Conservation (phyloP, 1,284 basidiomycete genomes). For the Microbotryomycetes sp. region DNA sequence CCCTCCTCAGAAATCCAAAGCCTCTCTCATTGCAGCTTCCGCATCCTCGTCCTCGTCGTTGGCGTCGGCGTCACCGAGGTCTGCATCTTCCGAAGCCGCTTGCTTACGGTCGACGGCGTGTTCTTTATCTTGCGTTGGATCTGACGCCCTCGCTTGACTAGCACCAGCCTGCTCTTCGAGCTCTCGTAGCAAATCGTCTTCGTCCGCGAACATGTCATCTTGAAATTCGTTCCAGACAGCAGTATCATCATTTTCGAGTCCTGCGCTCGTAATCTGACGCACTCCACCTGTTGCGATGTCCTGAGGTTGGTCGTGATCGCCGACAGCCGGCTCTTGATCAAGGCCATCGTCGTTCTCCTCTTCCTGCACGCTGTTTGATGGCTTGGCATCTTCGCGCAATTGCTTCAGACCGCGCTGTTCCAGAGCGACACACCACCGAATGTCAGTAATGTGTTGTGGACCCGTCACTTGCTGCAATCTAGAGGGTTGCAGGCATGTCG, state of each 20-base stretch:
- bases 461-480: not conserved
- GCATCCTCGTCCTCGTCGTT: not conserved
- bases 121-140: not conserved
- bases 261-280: no score
- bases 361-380: not conserved
- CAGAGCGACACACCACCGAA: no score
- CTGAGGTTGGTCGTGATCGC: not conserved
- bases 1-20: not conserved
- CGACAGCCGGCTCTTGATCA: not conserved
- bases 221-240: not conserved
- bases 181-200: slow-evolving; percentile 11
- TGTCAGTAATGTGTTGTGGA: no score
- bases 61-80: not conserved
- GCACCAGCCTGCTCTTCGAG: slow-evolving; percentile 3
- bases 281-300: not conserved
- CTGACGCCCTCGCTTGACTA: not conserved
- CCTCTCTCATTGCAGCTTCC: not conserved
- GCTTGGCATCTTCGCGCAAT: slow-evolving; percentile 24
- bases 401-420: slow-evolving; percentile 16
- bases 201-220: slow-evolving; percentile 9
- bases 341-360: not conserved
- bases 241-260: not conserved
- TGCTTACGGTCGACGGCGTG: no score
- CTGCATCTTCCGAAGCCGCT: no score
- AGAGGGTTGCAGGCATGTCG: no score